Conservation (phyloP, 1,284 basidiomycete species). For the Gymnopus androsaceus region DNA sequence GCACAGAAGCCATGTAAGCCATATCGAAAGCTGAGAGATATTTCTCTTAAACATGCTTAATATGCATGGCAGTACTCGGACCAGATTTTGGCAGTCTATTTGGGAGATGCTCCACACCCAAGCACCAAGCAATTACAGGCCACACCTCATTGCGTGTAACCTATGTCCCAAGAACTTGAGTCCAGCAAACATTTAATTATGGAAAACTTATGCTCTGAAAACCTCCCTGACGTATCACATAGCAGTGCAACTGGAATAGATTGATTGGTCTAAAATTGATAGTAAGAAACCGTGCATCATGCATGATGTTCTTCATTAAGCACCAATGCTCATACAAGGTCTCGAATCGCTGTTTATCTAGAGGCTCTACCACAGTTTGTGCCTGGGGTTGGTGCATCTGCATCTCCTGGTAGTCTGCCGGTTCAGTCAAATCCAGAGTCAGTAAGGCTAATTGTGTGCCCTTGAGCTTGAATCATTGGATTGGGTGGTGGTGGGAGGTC, state of each 20-base stretch:
- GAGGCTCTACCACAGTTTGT: conserved; percentile 33
- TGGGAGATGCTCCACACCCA: conserved; percentile 65
- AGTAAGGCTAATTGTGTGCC: conserved; percentile 14
- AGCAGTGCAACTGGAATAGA: conserved; percentile 54
- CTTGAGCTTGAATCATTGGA: conserved; percentile 12
- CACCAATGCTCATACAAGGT: conserved; percentile 50
- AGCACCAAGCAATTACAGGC: conserved; percentile 61
- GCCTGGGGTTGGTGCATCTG: conserved; percentile 27
- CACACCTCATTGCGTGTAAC: conserved; percentile 60
- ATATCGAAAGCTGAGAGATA: conserved; percentile 60
- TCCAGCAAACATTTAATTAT: not conserved
- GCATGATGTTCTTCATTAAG: conserved; percentile 37
- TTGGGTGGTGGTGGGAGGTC: conserved; percentile 46
- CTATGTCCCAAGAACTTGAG: conserved; percentile 36
- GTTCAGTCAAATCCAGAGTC: conserved; percentile 24
- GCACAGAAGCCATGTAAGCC: conserved; percentile 45
- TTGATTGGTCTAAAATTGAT: conserved; percentile 58
- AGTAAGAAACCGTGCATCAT: conserved; percentile 42
- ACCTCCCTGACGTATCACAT: conserved; percentile 61
- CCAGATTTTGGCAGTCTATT: conserved; percentile 59
- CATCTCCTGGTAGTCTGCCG: conserved; percentile 22
- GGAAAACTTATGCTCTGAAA: conserved; percentile 42
- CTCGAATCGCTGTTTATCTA: conserved; percentile 54
- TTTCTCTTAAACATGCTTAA: conserved; percentile 61
- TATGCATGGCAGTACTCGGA: conserved; percentile 57